phyloP scores from a whole-genome alignment of 305 asterid genomes.

The Fraxinus angustifolia region DNA sequence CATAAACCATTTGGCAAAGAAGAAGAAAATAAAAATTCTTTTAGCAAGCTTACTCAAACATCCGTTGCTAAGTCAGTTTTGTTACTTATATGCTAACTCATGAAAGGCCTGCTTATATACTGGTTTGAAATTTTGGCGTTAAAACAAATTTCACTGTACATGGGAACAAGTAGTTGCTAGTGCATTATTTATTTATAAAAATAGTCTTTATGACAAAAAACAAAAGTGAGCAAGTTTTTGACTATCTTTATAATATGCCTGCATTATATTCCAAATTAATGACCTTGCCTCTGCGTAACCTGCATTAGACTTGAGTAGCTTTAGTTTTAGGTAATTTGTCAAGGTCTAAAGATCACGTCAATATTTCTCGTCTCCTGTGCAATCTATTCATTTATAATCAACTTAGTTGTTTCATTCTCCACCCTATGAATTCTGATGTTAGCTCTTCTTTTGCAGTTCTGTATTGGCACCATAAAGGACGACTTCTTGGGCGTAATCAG shows the following conservation, averaged over 20 bases:
- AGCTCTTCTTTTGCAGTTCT: constrained; percentile 50
- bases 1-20: background rate
- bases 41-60: background rate
- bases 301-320: background rate
- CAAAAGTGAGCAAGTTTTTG: background rate
- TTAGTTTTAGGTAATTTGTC: background rate
- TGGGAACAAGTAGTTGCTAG: background rate
- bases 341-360: background rate
- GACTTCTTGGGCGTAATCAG: constrained; percentile 80
- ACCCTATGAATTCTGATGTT: background rate
- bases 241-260: background rate
- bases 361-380: background rate
- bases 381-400: background rate
- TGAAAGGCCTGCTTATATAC: background rate
- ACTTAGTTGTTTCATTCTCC: background rate
- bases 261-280: background rate
- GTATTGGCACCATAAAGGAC: constrained; percentile 81
- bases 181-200: background rate
- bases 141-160: background rate
- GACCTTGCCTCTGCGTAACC: background rate
- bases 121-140: background rate
- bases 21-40: background rate
- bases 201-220: background rate
- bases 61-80: background rate
- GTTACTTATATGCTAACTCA: background rate